Percentiles rank a stretch among this genome's conserved stretches.
Conservation (phyloP, 768 basidiomycete species). For the Suillus decipiens region DNA sequence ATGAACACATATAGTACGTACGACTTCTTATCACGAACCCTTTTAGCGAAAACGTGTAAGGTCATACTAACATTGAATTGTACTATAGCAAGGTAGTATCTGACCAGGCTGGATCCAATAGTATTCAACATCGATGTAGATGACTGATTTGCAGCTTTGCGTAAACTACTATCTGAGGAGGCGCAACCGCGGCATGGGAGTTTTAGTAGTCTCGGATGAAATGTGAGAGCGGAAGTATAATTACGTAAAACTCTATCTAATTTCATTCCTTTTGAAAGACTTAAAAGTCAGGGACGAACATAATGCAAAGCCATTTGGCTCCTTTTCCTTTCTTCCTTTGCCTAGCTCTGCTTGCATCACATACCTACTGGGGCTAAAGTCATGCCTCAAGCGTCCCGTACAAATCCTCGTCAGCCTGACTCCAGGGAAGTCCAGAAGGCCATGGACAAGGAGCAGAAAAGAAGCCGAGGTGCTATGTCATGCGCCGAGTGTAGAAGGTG, state of each 20-base stretch:
- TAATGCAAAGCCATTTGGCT: not conserved
- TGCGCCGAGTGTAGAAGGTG: constrained; percentile 70
- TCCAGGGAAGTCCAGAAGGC: constrained; percentile 43
- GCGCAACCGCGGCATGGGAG: too few relatives aligned
- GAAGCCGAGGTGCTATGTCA: constrained; percentile 53
- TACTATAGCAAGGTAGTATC: too few relatives aligned
- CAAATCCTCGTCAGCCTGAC: constrained; percentile 38
- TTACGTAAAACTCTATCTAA: constrained; percentile 12
- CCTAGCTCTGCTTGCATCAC: too few relatives aligned
- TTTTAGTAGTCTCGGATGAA: too few relatives aligned
- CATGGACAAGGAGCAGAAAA: constrained; percentile 67
- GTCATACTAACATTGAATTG: too few relatives aligned
- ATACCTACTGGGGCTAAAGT: not conserved
- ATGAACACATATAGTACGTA: not conserved
- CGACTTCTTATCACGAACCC: not conserved
- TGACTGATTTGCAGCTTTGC: too few relatives aligned
- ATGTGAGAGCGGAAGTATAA: constrained; percentile 9
- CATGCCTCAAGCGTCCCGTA: constrained; percentile 55
- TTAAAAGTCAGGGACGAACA: constrained; percentile 5
- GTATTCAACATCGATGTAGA: too few relatives aligned
- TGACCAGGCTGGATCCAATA: too few relatives aligned
- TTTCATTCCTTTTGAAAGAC: constrained; percentile 7
- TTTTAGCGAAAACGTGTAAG: too few relatives aligned
- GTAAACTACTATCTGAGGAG: too few relatives aligned
- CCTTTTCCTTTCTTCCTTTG: not conserved